phyloP scores from a whole-genome alignment of 2,329 filamentous ascomycete genomes.

The Aureobasidium sp. region DNA sequence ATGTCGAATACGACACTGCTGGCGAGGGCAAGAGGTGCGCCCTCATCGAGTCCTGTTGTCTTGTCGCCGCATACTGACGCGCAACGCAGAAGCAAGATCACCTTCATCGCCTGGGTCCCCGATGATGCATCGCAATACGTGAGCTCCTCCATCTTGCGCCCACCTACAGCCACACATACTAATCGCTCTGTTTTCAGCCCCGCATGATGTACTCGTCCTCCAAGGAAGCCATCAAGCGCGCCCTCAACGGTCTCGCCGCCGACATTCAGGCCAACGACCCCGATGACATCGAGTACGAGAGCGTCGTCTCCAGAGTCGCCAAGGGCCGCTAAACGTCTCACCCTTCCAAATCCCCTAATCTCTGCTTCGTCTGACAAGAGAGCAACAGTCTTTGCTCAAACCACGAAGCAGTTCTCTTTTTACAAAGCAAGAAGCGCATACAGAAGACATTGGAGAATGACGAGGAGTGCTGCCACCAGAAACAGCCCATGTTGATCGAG shows the following conservation, averaged over 20 bases:
- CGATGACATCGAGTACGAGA: constrained; percentile 72
- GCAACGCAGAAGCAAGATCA: constrained; percentile 56
- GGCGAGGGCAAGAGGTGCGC: constrained; percentile 57
- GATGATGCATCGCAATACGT: constrained; percentile 75
- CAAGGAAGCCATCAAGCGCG: constrained; percentile 75
- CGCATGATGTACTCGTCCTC: constrained; percentile 89
- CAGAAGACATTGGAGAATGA: constrained; percentile 7
- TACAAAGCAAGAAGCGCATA: constrained; percentile 3
- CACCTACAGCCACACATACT: not conserved
- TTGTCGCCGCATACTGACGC: not conserved
- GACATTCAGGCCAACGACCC: constrained; percentile 79
- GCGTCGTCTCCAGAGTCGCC: constrained; percentile 48
- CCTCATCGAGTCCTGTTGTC: not conserved
- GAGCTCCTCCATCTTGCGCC: constrained; percentile 26
- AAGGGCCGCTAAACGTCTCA: constrained; percentile 33
- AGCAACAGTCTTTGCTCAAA: not conserved
- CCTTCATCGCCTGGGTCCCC: constrained; percentile 71
- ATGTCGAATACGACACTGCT: constrained; percentile 67
- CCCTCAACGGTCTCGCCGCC: constrained; percentile 63
- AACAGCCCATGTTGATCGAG: constrained; percentile 3
- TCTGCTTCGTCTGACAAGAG: not conserved
- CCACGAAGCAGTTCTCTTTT: not conserved
- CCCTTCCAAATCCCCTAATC: not conserved
- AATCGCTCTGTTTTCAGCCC: constrained; percentile 31
- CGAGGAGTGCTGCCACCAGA: not conserved